Evolutionary conservation across 1,284 basidiomycete genomes (phyloP), one percentile per base, ranked within the genome.

Genomic region (Ustilago curta): DNA sequence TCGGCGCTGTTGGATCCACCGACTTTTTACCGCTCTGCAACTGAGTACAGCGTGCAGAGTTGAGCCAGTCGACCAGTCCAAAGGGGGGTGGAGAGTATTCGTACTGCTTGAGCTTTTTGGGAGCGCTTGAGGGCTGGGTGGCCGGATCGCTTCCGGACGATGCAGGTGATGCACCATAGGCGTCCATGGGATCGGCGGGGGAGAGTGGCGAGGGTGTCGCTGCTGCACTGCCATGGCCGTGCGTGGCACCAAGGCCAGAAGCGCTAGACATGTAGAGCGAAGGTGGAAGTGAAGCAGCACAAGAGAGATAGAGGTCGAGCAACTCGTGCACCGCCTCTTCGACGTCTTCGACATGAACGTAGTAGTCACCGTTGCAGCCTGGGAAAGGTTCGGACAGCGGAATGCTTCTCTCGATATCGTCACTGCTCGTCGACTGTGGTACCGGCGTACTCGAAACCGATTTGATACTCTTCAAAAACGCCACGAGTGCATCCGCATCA

Each of bases 61-160:
- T 75, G 45, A 77, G 49, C 70, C 71, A 77, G 25, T 77, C 71
- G 2, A 77, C 59, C 2, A 77, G 40, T 1, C 64, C 68, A 18
- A 77, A 71, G 1, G 76, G 76, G 7, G 76, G 76, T 2, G 76
- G 68, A 1, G 76, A 67, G 39, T 75, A 77, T 25, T 70, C 76
- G 64, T 77, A 70, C 49, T 60, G 71, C 23, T 61, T 60, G 16
- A 74, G 65, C 45, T 66, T 66, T 9, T 51, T 58, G 6, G 61
- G 52, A 5, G 42, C 42, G 19, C 27, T 39, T 8, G 53, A 43
- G 5, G 58, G 42, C 11, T 58, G 59, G 2, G 25, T 39, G 11
- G n/a, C 12, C 14, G 60, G 56, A n/a, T 69, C 63, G 53, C 49
- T 54, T 8, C 55, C 49, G 0, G 63, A 58, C 1, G 70, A 73